A percentile compares a stretch with the other conserved stretches of the same genome.
Conservation (phyloP, 306 rosid species). For the Ormosia semicastrata region DNA sequence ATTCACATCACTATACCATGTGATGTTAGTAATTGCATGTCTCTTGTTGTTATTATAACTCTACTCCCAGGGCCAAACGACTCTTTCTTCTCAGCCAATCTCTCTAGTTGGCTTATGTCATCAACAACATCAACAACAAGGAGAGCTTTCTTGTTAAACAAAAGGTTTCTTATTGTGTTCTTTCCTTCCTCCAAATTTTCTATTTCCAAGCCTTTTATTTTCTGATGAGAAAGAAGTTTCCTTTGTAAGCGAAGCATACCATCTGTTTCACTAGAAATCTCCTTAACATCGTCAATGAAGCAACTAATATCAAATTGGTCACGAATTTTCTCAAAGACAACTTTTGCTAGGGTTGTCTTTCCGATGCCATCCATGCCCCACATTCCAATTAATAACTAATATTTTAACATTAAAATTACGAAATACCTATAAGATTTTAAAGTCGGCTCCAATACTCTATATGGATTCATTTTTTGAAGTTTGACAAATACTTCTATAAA, state of each 20-base stretch:
- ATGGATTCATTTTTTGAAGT: no score
- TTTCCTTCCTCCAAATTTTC: not conserved
- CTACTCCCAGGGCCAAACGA: constrained; percentile 30
- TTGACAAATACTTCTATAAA: no score
- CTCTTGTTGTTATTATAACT: constrained; percentile 21
- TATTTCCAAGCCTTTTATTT: not conserved
- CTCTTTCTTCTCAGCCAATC: not conserved
- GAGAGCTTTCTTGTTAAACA: not conserved
- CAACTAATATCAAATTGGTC: not conserved
- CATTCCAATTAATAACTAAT: no score
- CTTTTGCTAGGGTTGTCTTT: not conserved
- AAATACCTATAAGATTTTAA: no score
- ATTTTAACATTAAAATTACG: no score
- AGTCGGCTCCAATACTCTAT: no score
- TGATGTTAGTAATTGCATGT: not conserved
- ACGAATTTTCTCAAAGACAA: not conserved
- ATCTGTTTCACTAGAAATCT: not conserved
- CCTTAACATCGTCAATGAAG: not conserved
- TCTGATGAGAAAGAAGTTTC: not conserved
- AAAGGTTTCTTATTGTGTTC: not conserved
- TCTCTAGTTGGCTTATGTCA: constrained; percentile 14
- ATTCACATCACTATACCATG: no score
- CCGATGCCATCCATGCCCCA: constrained; percentile 14
- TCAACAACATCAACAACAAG: constrained; percentile 23
- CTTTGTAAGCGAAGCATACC: not conserved